A percentile compares a stretch with the other conserved stretches of the same genome.
Conservation (phyloP, 1,284 basidiomycete genomes). For the Ustilago shanxiensis region DNA sequence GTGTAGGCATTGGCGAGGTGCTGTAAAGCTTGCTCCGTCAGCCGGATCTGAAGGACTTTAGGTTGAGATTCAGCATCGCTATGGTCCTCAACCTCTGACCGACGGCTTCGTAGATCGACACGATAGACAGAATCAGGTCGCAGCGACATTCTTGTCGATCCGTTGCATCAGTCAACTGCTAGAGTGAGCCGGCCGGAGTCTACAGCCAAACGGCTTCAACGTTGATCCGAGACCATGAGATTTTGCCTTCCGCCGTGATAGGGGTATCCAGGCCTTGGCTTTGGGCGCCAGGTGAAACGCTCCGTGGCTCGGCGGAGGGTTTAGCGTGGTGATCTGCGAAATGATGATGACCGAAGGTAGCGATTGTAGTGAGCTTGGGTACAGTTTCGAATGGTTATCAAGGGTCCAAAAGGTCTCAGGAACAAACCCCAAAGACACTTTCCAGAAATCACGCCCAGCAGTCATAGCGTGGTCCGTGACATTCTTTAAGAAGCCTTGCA, state of each 20-base stretch:
- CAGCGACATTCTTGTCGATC: conserved; percentile 22
- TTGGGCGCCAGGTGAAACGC: too few relatives aligned
- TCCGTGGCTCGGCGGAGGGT: too few relatives aligned
- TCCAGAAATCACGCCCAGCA: not conserved
- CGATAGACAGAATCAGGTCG: conserved; percentile 41
- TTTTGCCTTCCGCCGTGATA: too few relatives aligned
- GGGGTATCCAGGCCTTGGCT: too few relatives aligned
- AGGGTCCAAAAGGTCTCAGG: conserved; percentile 6
- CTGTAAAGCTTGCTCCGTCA: conserved; percentile 37
- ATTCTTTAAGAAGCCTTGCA: too few relatives aligned
- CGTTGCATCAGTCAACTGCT: not conserved
- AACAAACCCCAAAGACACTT: not conserved
- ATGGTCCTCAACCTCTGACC: not conserved
- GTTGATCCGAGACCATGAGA: too few relatives aligned
- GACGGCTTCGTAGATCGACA: conserved; percentile 16
- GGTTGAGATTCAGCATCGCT: conserved; percentile 10
- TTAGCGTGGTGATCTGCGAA: too few relatives aligned
- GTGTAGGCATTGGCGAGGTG: conserved; percentile 28
- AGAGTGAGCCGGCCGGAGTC: too few relatives aligned
- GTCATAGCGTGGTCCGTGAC: conserved; percentile 13
- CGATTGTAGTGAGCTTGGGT: not conserved
- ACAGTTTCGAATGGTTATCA: not conserved
- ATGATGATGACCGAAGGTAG: too few relatives aligned
- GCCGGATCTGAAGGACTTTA: conserved; percentile 34
- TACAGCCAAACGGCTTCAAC: too few relatives aligned